A percentile compares a stretch with the other conserved stretches of the same genome.
These are phyloP conservation scores for Fonsecaea nubica DNA, from an alignment of 2,329 filamentous ascomycete species.

Conservation along the genomic window DNA sequence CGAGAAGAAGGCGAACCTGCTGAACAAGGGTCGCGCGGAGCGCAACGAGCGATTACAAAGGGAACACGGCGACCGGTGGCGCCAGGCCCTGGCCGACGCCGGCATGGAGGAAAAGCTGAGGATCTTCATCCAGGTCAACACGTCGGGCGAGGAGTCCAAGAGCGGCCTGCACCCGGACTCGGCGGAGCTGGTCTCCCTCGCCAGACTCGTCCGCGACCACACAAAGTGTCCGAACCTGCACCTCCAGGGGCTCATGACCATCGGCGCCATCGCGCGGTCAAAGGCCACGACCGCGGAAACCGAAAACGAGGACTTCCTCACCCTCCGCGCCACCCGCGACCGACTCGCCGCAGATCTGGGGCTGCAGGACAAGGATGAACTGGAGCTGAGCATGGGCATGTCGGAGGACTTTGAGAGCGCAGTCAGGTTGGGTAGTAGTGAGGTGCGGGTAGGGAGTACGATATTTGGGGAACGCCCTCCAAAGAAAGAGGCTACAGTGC, in stretches of 20 bases:
- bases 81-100: constrained; percentile 33
- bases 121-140: constrained; percentile 94
- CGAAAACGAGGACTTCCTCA: constrained; percentile 90
- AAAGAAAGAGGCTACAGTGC: constrained; percentile 77
- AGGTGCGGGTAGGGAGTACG: constrained; percentile 90
- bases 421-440: constrained; percentile 79
- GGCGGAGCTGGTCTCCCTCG: constrained; percentile 61
- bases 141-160: constrained; percentile 84
- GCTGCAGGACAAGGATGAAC: constrained; percentile 53
- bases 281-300: constrained; percentile 72
- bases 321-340: constrained; percentile 73
- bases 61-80: constrained; percentile 43
- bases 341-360: constrained; percentile 69
- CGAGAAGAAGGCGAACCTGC: constrained; percentile 80
- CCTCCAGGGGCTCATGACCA: constrained; percentile 91
- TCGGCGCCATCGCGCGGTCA: constrained; percentile 89
- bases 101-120: constrained; percentile 56
- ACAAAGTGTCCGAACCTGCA: constrained; percentile 72
- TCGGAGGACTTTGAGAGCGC: constrained; percentile 94
- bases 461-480: constrained; percentile 87
- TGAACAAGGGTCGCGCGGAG: constrained; percentile 76
- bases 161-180: constrained; percentile 73
- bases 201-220: constrained; percentile 65
- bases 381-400: constrained; percentile 99
- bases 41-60: constrained; percentile 47